These are phyloP conservation scores for Astrothelium macrocarpum DNA, from an alignment of 495 filamentous ascomycete genomes.

Conservation along the genomic window DNA sequence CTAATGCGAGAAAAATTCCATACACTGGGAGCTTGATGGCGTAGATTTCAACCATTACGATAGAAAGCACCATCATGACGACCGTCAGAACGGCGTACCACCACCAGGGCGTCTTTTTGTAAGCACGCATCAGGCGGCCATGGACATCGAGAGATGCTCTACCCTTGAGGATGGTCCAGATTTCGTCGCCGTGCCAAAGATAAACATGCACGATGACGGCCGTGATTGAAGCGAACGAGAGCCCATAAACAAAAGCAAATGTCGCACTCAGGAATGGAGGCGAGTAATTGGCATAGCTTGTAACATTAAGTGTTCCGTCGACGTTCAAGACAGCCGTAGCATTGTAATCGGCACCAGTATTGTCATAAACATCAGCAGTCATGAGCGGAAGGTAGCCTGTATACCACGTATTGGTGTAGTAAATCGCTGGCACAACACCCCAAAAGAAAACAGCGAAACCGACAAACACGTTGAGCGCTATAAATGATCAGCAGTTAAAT, in stretches of 20 bases:
- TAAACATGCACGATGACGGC: slow-evolving; percentile 60
- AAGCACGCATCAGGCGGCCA: slow-evolving; percentile 63
- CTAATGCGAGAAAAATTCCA: slow-evolving; percentile 64
- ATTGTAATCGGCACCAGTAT: slow-evolving; percentile 66
- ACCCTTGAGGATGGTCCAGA: neutral
- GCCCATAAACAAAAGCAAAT: slow-evolving; percentile 64
- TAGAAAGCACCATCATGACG: neutral
- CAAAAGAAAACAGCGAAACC: slow-evolving; percentile 33
- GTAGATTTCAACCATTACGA: slow-evolving; percentile 10
- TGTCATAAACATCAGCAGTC: slow-evolving; percentile 68
- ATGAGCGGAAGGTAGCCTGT: slow-evolving; percentile 75
- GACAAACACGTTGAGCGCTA: slow-evolving; percentile 14
- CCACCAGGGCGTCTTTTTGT: slow-evolving; percentile 62
- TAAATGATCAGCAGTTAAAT: slow-evolving; percentile 17
- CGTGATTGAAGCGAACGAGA: slow-evolving; percentile 71
- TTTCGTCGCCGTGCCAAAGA: slow-evolving; percentile 45
- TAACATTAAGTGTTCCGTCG: slow-evolving; percentile 5
- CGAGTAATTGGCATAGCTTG: slow-evolving; percentile 54
- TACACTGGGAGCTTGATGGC: slow-evolving; percentile 35
- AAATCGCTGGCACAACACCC: slow-evolving; percentile 30
- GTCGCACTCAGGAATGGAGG: slow-evolving; percentile 29
- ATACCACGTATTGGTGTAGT: slow-evolving; percentile 68
- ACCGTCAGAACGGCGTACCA: slow-evolving; percentile 44
- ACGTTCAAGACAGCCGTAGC: slow-evolving; percentile 22
- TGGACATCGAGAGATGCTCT: slow-evolving; percentile 38